These are phyloP conservation scores for Avena sativa DNA, from an alignment of 176 grass and related monocot genomes.

Conservation along the genomic window DNA sequence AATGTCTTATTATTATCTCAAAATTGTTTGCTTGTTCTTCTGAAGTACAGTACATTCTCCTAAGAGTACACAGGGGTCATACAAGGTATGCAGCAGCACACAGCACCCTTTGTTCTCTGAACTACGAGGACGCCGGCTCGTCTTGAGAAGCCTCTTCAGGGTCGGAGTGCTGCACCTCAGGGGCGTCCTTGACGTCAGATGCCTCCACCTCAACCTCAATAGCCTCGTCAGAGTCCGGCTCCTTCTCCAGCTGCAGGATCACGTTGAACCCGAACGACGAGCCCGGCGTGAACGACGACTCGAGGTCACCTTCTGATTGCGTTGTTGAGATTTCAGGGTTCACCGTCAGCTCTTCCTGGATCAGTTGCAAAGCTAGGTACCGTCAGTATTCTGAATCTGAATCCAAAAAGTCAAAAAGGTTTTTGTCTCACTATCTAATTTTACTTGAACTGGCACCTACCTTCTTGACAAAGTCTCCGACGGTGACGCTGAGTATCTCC, in stretches of 20 bases:
- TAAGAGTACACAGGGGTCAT: constrained; percentile 11
- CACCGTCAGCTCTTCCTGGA: constrained; percentile 68
- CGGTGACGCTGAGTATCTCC: constrained; percentile 69
- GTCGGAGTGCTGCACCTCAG: constrained; percentile 30
- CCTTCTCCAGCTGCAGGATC: constrained; percentile 54
- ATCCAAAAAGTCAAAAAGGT: background rate
- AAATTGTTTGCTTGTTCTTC: constrained; percentile 17
- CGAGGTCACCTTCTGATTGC: constrained; percentile 60
- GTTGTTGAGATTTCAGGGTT: constrained; percentile 64
- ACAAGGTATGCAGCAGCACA: background rate
- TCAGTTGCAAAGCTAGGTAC: background rate
- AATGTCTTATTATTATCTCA: background rate
- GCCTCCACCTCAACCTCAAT: constrained; percentile 28
- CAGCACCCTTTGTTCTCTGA: constrained; percentile 14
- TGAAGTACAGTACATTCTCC: constrained; percentile 25
- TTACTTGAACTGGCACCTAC: constrained; percentile 39
- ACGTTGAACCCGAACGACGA: constrained; percentile 64
- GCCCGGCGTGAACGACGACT: constrained; percentile 60
- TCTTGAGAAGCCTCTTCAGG: constrained; percentile 18
- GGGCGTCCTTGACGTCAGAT: constrained; percentile 40
- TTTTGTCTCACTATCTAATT: background rate
- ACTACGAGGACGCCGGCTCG: background rate
- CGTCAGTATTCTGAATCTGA: background rate
- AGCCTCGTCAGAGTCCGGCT: constrained; percentile 41
- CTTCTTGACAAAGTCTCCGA: constrained; percentile 72